Percentiles rank a stretch among this genome's conserved stretches.
Conservation (phyloP, 768 basidiomycete genomes). For the Butyriboletus loyo region DNA sequence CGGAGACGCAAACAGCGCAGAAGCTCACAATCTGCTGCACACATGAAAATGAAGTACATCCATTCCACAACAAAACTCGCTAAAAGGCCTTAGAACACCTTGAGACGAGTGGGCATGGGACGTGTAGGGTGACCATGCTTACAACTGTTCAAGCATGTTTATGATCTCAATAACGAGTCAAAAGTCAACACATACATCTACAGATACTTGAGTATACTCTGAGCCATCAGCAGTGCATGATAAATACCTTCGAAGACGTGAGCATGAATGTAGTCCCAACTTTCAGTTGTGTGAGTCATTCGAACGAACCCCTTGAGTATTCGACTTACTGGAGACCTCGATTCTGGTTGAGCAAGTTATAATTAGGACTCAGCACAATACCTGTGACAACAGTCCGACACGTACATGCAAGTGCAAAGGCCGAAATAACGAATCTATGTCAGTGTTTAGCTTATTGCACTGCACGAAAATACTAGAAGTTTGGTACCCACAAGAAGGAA, state of each 20-base stretch:
- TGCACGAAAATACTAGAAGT: not conserved
- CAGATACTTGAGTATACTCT: not conserved
- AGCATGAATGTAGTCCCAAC: not conserved
- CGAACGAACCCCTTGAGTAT: not conserved
- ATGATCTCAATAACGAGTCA: too few relatives aligned
- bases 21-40: not conserved
- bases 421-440: not conserved
- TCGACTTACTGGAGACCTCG: not conserved
- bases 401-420: not conserved
- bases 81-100: not conserved
- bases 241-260: not conserved
- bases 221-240: not conserved
- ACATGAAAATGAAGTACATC: not conserved
- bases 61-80: not conserved
- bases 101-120: not conserved
- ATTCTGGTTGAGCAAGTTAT: not conserved
- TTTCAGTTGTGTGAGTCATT: not conserved
- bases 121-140: not conserved
- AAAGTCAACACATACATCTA: not conserved
- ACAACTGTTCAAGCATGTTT: not conserved
- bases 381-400: not conserved
- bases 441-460: not conserved
- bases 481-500: not conserved
- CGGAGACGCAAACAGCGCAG: too few relatives aligned
- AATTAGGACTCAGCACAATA: not conserved